These are phyloP conservation scores for Trichomonas gallinae DNA, from an alignment of 208 protist species.

Conservation along the genomic window DNA sequence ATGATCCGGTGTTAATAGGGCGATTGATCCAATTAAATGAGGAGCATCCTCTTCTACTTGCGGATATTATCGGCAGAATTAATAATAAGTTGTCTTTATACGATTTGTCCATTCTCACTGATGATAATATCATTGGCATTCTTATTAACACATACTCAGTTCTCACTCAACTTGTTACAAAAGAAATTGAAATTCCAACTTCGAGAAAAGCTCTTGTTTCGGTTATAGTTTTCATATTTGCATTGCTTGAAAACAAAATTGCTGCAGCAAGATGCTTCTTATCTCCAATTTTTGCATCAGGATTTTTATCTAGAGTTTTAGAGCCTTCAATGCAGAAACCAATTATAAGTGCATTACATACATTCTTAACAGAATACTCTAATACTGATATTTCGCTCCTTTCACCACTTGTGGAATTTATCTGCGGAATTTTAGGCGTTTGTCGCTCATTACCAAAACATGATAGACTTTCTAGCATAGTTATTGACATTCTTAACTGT, in stretches of 20 bases:
- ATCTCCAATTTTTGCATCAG: not conserved
- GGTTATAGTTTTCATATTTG: not conserved
- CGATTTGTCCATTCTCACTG: not conserved
- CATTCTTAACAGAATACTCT: not conserved
- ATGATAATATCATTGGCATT: not conserved
- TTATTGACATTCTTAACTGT: not conserved
- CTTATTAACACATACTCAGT: not conserved
- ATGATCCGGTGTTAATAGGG: not conserved
- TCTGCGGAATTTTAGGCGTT: not conserved
- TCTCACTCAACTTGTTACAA: not conserved
- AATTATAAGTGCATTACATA: not conserved
- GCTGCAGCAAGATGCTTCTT: not conserved
- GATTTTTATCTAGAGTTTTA: not conserved
- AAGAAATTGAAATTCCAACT: not conserved
- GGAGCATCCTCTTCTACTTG: not conserved
- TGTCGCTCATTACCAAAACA: not conserved
- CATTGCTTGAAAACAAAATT: not conserved
- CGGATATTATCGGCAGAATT: not conserved
- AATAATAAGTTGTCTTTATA: not conserved
- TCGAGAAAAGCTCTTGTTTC: not conserved
- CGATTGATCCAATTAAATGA: not conserved
- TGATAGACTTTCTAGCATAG: not conserved
- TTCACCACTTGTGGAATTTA: not conserved
- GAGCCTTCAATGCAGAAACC: not conserved
- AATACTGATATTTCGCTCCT: not conserved